These are phyloP conservation scores for Diaporthe sp. DNA, from an alignment of 2,329 filamentous ascomycete genomes.

Conservation along the genomic window DNA sequence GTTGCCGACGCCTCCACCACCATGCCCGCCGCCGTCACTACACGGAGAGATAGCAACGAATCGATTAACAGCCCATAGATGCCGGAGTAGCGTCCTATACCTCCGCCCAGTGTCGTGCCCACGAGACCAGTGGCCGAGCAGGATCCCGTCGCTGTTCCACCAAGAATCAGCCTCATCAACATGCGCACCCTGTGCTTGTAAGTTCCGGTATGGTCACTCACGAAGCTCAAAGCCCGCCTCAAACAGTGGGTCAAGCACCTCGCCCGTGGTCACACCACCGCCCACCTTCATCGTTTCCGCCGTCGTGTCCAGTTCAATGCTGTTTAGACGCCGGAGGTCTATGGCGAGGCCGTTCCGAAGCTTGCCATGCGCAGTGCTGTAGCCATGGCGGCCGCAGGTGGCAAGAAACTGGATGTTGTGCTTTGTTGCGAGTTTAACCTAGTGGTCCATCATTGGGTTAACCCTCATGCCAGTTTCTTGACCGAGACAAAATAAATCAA, in stretches of 20 bases:
- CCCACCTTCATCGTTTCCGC: background rate
- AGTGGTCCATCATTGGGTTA: too few species aligned
- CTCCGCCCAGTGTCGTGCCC: conserved; percentile 1
- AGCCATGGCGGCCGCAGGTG: conserved; percentile 11
- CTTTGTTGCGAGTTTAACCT: background rate
- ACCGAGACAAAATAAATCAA: too few species aligned
- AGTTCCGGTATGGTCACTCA: background rate
- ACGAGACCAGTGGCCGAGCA: conserved; percentile 16
- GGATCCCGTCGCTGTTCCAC: background rate
- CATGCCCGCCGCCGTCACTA: conserved; percentile 14
- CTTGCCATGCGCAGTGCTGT: background rate
- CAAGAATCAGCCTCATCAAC: background rate
- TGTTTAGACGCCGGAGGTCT: background rate
- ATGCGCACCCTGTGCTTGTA: background rate
- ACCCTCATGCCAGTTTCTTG: too few species aligned
- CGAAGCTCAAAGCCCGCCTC: conserved; percentile 4
- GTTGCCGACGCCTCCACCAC: background rate
- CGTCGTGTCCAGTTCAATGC: background rate
- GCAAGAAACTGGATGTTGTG: background rate
- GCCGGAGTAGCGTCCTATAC: conserved; percentile 1
- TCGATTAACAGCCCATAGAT: conserved; percentile 14
- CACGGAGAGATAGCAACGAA: conserved; percentile 8
- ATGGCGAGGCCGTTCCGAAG: background rate
- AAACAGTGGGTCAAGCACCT: conserved; percentile 18
- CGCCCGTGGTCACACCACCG: conserved; percentile 3